Base-by-base conservation (phyloP, 768 basidiomycete species). In the Lentinula sp. region DNA sequence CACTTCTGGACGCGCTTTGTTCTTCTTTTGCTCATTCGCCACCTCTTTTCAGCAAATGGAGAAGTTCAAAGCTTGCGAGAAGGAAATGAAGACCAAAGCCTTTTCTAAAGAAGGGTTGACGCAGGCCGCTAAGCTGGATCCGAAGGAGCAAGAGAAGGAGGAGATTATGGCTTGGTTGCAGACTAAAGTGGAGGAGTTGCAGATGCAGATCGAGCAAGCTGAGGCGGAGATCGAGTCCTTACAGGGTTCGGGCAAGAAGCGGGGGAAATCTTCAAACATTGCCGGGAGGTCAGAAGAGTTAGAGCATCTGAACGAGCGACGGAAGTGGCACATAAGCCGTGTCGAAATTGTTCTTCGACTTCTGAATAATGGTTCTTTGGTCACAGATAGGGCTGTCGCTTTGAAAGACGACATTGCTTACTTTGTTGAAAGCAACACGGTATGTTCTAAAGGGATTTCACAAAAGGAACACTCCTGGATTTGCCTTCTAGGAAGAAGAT, bases 81-180 rank as follows among this genome's bases (percentile, higher is more conserved):
- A 98, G 79, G 97, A 99, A 77, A 98, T 98, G 96, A 99, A 99
- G 83, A 98, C 97, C 61, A 99, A 99, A 74, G 97, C 97, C 0
- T 99, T 98, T 76, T 98, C 95, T 18, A 99, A 98, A 70, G 97
- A 98, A 74, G 97, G 97, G 45, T 81, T 99, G 45, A 97, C 89
- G 63, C 93, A 95, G 62, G 93, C 94, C 10, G 84, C 93, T 40
- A 94, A 92, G 69, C 86, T 98, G 23, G 97, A 98, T 74, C 97
- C 97, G 59, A 95, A 93, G 70, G 94, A 96, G 61, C 94, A 97
- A 77, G 94, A 95, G 75, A 98, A 98, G 75, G 82, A 89, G 66
- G 96, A 98, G 68, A 85, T 88, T 11, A 89, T 85, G 15, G 75
- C 84, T 60, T 98, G 96, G 94, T 79, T 98, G 13, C 89, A 93